These are phyloP conservation scores for Lachancea waltii DNA, from an alignment of 805 yeast species.

Conservation along the genomic window DNA sequence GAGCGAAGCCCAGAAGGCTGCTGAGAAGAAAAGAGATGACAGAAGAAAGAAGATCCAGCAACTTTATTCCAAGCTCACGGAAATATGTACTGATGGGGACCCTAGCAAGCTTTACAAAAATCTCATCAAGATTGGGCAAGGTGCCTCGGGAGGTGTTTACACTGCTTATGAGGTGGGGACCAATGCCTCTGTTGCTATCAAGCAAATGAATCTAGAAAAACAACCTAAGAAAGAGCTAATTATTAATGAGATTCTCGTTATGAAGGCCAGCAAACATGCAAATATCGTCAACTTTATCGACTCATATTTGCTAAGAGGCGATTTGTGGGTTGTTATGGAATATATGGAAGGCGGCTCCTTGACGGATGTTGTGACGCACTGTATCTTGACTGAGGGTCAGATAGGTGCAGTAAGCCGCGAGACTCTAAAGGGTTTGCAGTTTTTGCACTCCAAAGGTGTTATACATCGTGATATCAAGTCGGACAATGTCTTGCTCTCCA, in stretches of 20 bases:
- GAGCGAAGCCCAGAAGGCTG: constrained; percentile 26
- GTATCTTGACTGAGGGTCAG: constrained; percentile 85
- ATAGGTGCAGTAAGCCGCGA: constrained; percentile 94
- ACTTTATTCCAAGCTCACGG: constrained; percentile 59
- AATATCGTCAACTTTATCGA: constrained; percentile 94
- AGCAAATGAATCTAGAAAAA: constrained; percentile 89
- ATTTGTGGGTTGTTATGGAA: constrained; percentile 97
- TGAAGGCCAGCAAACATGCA: constrained; percentile 85
- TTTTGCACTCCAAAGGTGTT: constrained; percentile 85
- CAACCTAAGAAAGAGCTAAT: constrained; percentile 95
- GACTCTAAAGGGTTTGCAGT: constrained; percentile 77
- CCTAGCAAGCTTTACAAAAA: constrained; percentile 65
- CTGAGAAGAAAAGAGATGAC: constrained; percentile 71
- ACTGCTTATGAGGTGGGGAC: constrained; percentile 65
- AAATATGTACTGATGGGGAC: constrained; percentile 79
- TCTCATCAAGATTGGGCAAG: constrained; percentile 88
- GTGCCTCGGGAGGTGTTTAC: constrained; percentile 96
- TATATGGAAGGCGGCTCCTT: constrained; percentile 98
- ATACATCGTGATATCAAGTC: constrained; percentile 95
- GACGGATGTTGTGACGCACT: constrained; percentile 90
- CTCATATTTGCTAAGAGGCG: constrained; percentile 68
- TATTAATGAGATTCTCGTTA: constrained; percentile 89
- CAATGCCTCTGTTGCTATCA: constrained; percentile 74
- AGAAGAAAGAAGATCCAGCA: constrained; percentile 66
- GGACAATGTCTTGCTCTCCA: constrained; percentile 79